Evolutionary conservation across 495 filamentous ascomycete species (phyloP).

Genomic region (Immersiella caudata): DNA sequence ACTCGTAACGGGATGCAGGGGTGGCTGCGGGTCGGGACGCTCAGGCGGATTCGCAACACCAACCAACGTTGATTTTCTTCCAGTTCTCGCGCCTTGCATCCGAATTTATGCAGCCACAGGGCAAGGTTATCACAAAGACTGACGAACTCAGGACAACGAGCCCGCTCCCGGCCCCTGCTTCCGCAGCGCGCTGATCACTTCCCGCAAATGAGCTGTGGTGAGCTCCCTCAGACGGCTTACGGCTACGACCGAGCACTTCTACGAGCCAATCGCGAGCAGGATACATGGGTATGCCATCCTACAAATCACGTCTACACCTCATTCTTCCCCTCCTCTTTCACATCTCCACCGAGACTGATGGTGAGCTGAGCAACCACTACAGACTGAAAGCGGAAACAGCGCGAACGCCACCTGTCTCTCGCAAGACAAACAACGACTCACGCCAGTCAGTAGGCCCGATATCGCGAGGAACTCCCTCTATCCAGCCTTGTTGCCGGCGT

Average conservation of each 20-base stretch:
- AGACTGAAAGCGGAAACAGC: not conserved
- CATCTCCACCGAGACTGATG: not conserved
- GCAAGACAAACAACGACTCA: not conserved
- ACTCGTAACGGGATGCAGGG: not conserved
- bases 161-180: not conserved
- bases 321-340: not conserved
- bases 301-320: not conserved
- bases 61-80: not conserved
- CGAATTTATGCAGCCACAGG: slow-evolving; percentile 6
- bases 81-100: slow-evolving; percentile 2
- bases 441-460: not conserved
- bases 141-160: not conserved
- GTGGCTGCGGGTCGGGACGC: slow-evolving; percentile 10
- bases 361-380: not conserved
- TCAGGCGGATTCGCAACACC: slow-evolving; percentile 10
- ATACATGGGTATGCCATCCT: not conserved
- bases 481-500: not conserved
- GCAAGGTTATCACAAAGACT: not conserved
- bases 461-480: not conserved
- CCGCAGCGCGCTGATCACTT: not conserved
- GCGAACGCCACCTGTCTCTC: not conserved
- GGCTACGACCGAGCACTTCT: not conserved
- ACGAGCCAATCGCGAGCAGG: not conserved
- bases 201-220: not conserved
- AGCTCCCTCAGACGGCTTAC: not conserved